These are phyloP conservation scores for Ophidiomyces ophidiicola DNA, from an alignment of 2,329 filamentous ascomycete species.

Conservation along the genomic window DNA sequence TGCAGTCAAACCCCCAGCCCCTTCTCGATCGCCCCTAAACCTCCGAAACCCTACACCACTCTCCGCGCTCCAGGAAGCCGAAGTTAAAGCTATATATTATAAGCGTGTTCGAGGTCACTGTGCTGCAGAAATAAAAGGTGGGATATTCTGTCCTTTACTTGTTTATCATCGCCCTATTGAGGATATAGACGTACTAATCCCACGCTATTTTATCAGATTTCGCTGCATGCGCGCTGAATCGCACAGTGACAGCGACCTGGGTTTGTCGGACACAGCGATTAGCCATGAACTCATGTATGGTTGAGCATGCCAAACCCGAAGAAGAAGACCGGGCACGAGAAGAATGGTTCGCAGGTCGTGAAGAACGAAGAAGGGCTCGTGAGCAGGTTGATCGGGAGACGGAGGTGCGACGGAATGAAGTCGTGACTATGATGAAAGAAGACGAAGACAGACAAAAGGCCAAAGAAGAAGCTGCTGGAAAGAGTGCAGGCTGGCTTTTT, in stretches of 20 bases:
- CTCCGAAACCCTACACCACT: constrained; percentile 68
- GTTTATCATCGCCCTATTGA: no score
- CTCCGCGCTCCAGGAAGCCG: constrained; percentile 66
- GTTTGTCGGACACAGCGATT: constrained; percentile 67
- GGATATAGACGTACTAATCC: background rate
- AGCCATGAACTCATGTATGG: constrained; percentile 91
- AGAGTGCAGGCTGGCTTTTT: constrained; percentile 2
- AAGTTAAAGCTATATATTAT: constrained; percentile 71
- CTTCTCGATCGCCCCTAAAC: constrained; percentile 24
- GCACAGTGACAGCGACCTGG: constrained; percentile 80
- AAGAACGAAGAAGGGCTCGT: constrained; percentile 56
- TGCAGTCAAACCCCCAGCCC: constrained; percentile 16
- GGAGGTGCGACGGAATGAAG: constrained; percentile 30
- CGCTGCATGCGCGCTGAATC: constrained; percentile 73
- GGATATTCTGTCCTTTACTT: background rate
- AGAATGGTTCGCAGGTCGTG: constrained; percentile 77
- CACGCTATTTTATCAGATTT: constrained; percentile 51
- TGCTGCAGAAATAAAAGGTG: constrained; percentile 65
- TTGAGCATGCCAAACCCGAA: constrained; percentile 65
- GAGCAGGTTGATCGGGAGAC: constrained; percentile 46
- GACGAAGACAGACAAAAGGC: constrained; percentile 21
- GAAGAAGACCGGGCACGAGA: constrained; percentile 80
- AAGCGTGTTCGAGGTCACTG: constrained; percentile 66
- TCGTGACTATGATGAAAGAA: constrained; percentile 32
- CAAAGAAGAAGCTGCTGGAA: constrained; percentile 14